Conservation (phyloP, 2,329 filamentous ascomycete genomes). For the Aspergillus fumigatus region DNA sequence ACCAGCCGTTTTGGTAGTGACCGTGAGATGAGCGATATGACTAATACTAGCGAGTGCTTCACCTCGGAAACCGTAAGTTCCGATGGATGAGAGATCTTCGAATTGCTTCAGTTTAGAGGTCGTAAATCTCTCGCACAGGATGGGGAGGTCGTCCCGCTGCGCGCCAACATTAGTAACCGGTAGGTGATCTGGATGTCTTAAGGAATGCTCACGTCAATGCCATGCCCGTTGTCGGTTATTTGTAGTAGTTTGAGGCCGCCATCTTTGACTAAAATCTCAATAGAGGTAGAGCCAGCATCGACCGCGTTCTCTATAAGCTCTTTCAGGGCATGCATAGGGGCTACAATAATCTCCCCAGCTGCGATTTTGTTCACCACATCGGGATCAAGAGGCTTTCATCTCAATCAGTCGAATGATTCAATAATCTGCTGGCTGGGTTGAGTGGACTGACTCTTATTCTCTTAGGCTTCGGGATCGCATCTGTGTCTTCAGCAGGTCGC, state of each 20-base stretch:
- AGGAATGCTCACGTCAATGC: slow-evolving; percentile 68
- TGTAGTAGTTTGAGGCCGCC: slow-evolving; percentile 92
- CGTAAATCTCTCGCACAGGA: slow-evolving; percentile 92
- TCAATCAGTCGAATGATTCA: slow-evolving; percentile 11
- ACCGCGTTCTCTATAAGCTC: slow-evolving; percentile 96
- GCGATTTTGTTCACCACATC: slow-evolving; percentile 99
- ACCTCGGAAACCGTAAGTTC: slow-evolving; percentile 95
- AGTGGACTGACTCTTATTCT: slow-evolving; percentile 40
- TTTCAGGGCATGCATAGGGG: slow-evolving; percentile 91
- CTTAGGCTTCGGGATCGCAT: slow-evolving; percentile 40
- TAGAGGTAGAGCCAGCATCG: slow-evolving; percentile 86
- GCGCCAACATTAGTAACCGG: slow-evolving; percentile 11
- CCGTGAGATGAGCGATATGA: slow-evolving; percentile 91
- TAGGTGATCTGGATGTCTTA: background rate
- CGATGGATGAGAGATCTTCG: slow-evolving; percentile 83
- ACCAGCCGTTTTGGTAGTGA: slow-evolving; percentile 88
- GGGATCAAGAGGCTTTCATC: slow-evolving; percentile 71
- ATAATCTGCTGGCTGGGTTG: background rate
- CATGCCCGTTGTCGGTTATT: slow-evolving; percentile 95
- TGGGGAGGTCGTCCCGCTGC: slow-evolving; percentile 83
- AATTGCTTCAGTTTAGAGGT: slow-evolving; percentile 94
- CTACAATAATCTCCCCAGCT: slow-evolving; percentile 96
- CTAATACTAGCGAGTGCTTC: slow-evolving; percentile 97
- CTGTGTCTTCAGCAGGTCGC: slow-evolving; percentile 46
- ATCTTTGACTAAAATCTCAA: slow-evolving; percentile 91